Evolutionary conservation across 2,329 filamentous ascomycete species (phyloP), one percentile per base, ranked within the genome.

Genomic region (Pseudophaeomoniella oleicola): DNA sequence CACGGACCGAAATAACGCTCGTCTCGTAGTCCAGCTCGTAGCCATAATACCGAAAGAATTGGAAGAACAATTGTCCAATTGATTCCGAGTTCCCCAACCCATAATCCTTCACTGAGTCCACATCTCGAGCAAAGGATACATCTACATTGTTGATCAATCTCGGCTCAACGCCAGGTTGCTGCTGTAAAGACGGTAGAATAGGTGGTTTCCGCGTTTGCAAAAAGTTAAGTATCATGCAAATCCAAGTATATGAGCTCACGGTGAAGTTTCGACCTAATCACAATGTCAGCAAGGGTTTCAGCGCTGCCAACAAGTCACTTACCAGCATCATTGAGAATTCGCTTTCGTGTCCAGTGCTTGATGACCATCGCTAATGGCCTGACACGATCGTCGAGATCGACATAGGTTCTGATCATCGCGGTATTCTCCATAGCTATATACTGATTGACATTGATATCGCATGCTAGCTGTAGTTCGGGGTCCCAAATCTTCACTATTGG

Each of bases 401-500:
- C 85, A 59, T 98, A 98, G 1, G 86, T 94, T 54, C 87, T 84
- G 50, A 98, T 90, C 87, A 98, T 93, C 35, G 87, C 77, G 11
- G 90, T 98, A 52, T 98, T 98, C 57, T 96, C 87, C 42, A 98
- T 66, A 3, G 90, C 90, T 37, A 92, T 61, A 0, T 87, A 90
- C 50, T 96, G 98, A 64, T 98, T 98, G 62, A 98, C 87, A 49
- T 98, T 98, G 80, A 98, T 90, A 55, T 98, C 90, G 57, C 87
- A 94, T 12, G 86, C 82, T 35, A 98, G 67, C 45, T 78, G 68
- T 39, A 94, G 67, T 56, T 94, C 85, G 3, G 90, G 90, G 55
- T 98, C 90, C 87, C 90, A 98, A 38, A 94, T 83, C 64, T 96
- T 96, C 48, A 98, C 90, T 51, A 98, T 98, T 3, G 90, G 88